Evolutionary conservation across 31 red algal genomes (phyloP), one percentile per base, ranked within the genome.

Genomic region (Bonnemaisonia californica): DNA sequence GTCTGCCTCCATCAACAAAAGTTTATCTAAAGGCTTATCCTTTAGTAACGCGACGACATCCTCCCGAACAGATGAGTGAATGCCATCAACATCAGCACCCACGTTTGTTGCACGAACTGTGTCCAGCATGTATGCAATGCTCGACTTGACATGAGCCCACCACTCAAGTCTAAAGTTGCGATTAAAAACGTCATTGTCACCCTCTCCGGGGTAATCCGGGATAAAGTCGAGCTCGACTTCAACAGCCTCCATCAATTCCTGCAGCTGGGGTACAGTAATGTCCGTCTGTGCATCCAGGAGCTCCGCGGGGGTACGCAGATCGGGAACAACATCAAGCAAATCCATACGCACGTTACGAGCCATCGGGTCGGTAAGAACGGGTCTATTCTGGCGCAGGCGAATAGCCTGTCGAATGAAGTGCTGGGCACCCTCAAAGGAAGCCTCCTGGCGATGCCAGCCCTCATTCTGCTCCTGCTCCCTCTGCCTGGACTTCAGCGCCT

Each of bases 381-480:
- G 73, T 54, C 92, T 45, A 26, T 61, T 34, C 63, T 84, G 55
- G 23, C 77, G 57, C 7, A 95, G 41, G 19, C 92, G 69, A 75
- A 90, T 95, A 26, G 82, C 86, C 81, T 89, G 86, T 27, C 85
- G 51, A 41, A 79, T 8, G 74, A 84, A 90, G 65, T 95, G 87
- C 39, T 95, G 92, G 27, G 24, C 40, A 2, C 76, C 85, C 38
- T 85, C 71, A 90, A 95, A 95, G 3, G 79, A 73, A 33, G 69
- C 80, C 51, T 95, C 92, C 19, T 48, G 26, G 22, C 48, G 59
- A 61, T 78, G 67, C 76, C 79, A 82, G 23, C 72, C 92, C 3
- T 70, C 92, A 41, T 95, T 72, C 30, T 59, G 29, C 42, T 58
- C 67, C 38, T 85, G 74, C 66, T 89, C 86, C 47, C 59, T 47